A percentile compares a stretch with the other conserved stretches of the same genome.
phyloP scores from a whole-genome alignment of 2,329 filamentous ascomycete species.

The Cladosporium austrohemisphaericum region DNA sequence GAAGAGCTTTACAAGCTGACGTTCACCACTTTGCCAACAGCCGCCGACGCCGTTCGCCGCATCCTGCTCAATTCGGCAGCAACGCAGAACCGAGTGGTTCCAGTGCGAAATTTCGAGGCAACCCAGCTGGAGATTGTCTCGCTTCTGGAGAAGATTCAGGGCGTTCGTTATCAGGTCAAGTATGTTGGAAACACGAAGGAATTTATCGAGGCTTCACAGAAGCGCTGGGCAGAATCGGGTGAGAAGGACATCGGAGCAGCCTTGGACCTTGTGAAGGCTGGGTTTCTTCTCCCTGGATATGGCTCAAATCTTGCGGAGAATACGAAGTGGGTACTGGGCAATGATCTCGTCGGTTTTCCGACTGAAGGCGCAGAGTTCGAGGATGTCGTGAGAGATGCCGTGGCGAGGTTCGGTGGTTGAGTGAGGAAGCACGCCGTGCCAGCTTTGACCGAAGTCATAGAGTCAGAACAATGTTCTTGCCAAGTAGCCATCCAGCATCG shows the following conservation, averaged over 20 bases:
- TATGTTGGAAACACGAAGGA: conserved; percentile 12
- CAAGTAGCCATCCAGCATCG: no score
- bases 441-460: no score
- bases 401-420: no score
- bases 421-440: no score
- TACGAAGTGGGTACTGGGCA: background rate
- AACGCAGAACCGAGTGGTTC: conserved; percentile 38
- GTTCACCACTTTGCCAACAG: conserved; percentile 27
- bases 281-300: conserved; percentile 18
- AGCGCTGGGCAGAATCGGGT: conserved; percentile 11
- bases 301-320: conserved; percentile 14
- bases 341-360: background rate
- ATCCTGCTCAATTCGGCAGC: conserved; percentile 28
- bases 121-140: conserved; percentile 58
- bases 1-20: conserved; percentile 31
- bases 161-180: conserved; percentile 51
- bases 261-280: conserved; percentile 15
- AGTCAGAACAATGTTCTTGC: no score
- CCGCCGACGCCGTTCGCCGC: conserved; percentile 29
- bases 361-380: background rate
- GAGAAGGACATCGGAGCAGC: conserved; percentile 14
- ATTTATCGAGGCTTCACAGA: conserved; percentile 14
- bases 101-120: conserved; percentile 65
- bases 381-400: no score
- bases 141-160: conserved; percentile 63